Evolutionary conservation across 352 stramenopile species (phyloP), one percentile per base, ranked within the genome.

Genomic region (Phytophthora tubulina): DNA sequence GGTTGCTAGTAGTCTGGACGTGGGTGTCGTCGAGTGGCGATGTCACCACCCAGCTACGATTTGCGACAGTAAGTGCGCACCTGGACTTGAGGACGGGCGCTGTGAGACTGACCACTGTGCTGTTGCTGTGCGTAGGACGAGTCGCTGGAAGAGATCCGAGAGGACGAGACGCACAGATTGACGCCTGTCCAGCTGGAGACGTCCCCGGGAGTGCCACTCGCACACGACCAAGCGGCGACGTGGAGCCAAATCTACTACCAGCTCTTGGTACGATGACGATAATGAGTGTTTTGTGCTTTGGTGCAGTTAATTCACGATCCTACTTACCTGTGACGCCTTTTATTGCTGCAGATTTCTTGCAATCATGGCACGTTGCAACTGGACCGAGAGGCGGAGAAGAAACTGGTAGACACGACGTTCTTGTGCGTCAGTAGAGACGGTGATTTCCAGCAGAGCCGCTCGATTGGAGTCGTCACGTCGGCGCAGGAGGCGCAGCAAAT

Each of bases 321-420:
- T 8, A 44, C 17, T 1, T 33, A n/a, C 14, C 59, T 39, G 51
- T 51, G 4, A 13, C 57, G 3, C 27, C 21, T 27, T 15, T 55
- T 45, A 27, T 51, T 11, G 17, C 14, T 50, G 3, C 53, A 83
- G 76, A 68, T 81, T 39, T 51, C 46, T 6, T 79, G 73, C 27
- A 33, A 45, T 6, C 65, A 73, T 32, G 73, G 73, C 36, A 75
- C 65, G 17, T 35, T 83, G 53, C 55, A 41, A 9, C 39, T 81
- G 32, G 46, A 65, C 14, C 48, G 17, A 13, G 63, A 56, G 6
- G 30, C 60, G 39, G 36, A 54, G 10, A n/a, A 50, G 7, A 17
- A n/a, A n/a, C 51, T 83, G 11, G 36, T 44, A 11, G 69, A 77
- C 21, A 80, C 70, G 13, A 58, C 65, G 6, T 74, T 79, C 31